Evolutionary conservation across 2,329 filamentous ascomycete species (phyloP).

Genomic region (Xylariaceae sp.): DNA sequence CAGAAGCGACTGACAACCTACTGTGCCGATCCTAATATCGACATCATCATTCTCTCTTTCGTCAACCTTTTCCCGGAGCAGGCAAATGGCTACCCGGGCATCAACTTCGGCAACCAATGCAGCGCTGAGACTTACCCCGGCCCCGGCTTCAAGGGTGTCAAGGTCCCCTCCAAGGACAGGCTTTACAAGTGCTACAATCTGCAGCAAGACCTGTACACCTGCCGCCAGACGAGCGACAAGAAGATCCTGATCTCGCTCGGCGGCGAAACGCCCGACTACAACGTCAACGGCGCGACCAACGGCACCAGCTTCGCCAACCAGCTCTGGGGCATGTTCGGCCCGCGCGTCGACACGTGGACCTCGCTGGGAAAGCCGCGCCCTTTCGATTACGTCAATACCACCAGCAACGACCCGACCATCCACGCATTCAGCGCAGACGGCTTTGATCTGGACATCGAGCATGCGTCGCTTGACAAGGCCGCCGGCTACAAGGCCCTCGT

Average conservation of each 20-base stretch:
- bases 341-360: conserved; percentile 30
- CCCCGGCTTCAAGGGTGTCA: conserved; percentile 30
- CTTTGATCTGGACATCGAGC: conserved; percentile 31
- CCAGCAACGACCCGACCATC: conserved; percentile 4
- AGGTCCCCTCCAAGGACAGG: conserved; percentile 28
- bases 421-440: conserved; percentile 27
- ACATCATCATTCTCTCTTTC: conserved; percentile 40
- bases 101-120: conserved; percentile 40
- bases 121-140: conserved; percentile 28
- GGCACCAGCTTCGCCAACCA: conserved; percentile 33
- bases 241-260: conserved; percentile 39
- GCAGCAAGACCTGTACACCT: conserved; percentile 34
- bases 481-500: conserved; percentile 29
- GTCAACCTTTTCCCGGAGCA: conserved; percentile 37
- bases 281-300: conserved; percentile 33
- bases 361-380: conserved; percentile 24
- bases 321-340: conserved; percentile 38
- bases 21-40: conserved; percentile 35
- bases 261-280: conserved; percentile 32
- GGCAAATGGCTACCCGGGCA: conserved; percentile 36
- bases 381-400: conserved; percentile 24
- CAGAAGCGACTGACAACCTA: conserved; percentile 34
- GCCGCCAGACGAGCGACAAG: conserved; percentile 34
- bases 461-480: conserved; percentile 27
- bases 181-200: conserved; percentile 33